These are phyloP conservation scores for Farysia itapuensis DNA, from an alignment of 1,284 basidiomycete genomes.

Conservation along the genomic window DNA sequence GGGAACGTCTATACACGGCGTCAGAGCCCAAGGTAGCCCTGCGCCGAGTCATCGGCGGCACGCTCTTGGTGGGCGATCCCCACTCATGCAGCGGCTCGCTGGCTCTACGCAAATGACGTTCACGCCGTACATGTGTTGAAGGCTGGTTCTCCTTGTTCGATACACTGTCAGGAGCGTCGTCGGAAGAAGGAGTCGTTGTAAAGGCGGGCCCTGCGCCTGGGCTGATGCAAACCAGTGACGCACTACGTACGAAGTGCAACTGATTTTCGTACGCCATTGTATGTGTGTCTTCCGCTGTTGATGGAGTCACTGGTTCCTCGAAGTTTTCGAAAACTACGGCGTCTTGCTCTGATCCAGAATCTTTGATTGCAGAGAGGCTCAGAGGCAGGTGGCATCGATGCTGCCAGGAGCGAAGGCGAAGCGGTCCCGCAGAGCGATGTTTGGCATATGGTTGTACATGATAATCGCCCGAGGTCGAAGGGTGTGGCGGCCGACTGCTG, in stretches of 20 bases:
- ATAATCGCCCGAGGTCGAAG: not conserved
- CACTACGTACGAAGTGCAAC: constrained; percentile 27
- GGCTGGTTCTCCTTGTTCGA: too few relatives aligned
- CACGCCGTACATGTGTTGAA: too few relatives aligned
- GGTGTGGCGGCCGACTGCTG: not conserved
- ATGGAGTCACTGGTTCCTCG: constrained; percentile 12
- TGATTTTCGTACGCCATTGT: constrained; percentile 12
- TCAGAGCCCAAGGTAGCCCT: too few relatives aligned
- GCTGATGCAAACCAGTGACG: constrained; percentile 17
- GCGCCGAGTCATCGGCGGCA: too few relatives aligned
- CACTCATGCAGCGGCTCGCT: too few relatives aligned
- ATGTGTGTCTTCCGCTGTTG: constrained; percentile 8
- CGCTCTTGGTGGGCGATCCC: too few relatives aligned
- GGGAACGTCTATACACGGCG: too few relatives aligned
- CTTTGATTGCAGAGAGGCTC: not conserved
- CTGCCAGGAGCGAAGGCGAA: not conserved
- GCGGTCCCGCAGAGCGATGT: not conserved
- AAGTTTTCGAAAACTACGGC: constrained; percentile 36
- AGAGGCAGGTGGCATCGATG: not conserved
- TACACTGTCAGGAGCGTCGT: not conserved
- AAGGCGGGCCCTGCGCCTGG: too few relatives aligned
- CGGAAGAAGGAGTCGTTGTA: constrained; percentile 14
- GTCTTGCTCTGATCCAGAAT: constrained; percentile 9
- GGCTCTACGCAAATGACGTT: too few relatives aligned
- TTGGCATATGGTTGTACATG: not conserved